phyloP scores from a whole-genome alignment of 805 yeast species.

The Sugiyamaella chiloensis region DNA sequence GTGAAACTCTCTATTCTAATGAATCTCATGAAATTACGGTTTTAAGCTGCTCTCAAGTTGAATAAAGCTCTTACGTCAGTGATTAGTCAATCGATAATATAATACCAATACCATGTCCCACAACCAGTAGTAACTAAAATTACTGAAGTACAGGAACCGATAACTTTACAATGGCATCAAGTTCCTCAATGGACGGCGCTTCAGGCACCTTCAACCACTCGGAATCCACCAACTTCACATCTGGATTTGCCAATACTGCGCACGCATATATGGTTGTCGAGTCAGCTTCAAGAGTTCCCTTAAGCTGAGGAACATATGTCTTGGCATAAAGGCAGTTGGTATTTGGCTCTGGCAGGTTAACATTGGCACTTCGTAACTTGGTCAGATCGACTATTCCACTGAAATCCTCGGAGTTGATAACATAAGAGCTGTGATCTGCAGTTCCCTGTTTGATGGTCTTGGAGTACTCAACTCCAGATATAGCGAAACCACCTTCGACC shows the following conservation, averaged over 20 bases:
- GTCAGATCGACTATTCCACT: constrained; percentile 15
- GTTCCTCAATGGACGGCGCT: constrained; percentile 5
- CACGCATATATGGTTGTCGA: constrained; percentile 7
- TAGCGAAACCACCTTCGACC: constrained; percentile 23
- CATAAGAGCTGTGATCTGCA: background rate
- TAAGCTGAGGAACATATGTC: constrained; percentile 15
- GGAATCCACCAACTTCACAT: background rate
- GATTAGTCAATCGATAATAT: no score
- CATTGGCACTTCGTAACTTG: constrained; percentile 5
- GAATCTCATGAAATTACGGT: no score
- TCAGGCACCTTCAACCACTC: constrained; percentile 11
- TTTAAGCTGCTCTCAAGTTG: no score
- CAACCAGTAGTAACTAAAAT: no score
- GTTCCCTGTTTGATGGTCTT: constrained; percentile 4
- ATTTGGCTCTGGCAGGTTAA: constrained; percentile 12
- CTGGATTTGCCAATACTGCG: constrained; percentile 16
- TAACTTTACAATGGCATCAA: constrained; percentile 5
- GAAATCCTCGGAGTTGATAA: constrained; percentile 12
- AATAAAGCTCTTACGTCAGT: no score
- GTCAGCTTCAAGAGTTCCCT: constrained; percentile 9
- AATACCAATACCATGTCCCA: no score
- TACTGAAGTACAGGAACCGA: constrained; percentile 11
- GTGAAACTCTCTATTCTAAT: no score
- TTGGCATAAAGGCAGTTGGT: constrained; percentile 13
- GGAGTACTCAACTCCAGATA: constrained; percentile 8